Percentiles rank a stretch among this genome's conserved stretches.
Conservation (phyloP, 345 rosid genomes). For the Nasturtium officinale region DNA sequence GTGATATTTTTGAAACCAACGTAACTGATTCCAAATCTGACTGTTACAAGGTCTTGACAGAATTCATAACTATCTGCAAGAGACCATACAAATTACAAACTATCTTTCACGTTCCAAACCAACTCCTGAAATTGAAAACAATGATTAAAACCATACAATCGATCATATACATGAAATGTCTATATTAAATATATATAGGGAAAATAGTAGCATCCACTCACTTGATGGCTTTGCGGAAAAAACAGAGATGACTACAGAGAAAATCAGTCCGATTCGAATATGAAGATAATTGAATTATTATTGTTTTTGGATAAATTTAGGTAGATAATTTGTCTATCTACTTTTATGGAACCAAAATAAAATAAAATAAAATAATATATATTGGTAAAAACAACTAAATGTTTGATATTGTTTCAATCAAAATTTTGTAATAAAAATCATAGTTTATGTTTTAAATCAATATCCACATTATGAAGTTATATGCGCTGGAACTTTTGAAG, state of each 20-base stretch:
- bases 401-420: background rate
- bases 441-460: background rate
- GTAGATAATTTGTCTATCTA: background rate
- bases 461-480: background rate
- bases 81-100: conserved; percentile 32
- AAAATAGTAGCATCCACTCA: no score
- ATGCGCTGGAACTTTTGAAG: background rate
- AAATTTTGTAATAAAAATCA: background rate
- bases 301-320: background rate
- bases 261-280: no score
- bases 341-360: no score
- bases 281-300: background rate
- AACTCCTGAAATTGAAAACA: background rate
- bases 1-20: background rate
- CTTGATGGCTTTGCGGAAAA: no score
- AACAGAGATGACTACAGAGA: no score
- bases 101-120: conserved; percentile 14
- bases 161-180: no score
- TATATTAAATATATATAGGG: no score
- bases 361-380: background rate
- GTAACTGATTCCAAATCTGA: conserved; percentile 33
- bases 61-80: conserved; percentile 37
- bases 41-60: conserved; percentile 6
- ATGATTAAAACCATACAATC: no score
- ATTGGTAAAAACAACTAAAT: background rate